Percentiles rank a stretch among this genome's conserved stretches.
Evolutionary conservation across 2,329 filamentous ascomycete species (phyloP).

Genomic region (Sporothrix globosa): DNA sequence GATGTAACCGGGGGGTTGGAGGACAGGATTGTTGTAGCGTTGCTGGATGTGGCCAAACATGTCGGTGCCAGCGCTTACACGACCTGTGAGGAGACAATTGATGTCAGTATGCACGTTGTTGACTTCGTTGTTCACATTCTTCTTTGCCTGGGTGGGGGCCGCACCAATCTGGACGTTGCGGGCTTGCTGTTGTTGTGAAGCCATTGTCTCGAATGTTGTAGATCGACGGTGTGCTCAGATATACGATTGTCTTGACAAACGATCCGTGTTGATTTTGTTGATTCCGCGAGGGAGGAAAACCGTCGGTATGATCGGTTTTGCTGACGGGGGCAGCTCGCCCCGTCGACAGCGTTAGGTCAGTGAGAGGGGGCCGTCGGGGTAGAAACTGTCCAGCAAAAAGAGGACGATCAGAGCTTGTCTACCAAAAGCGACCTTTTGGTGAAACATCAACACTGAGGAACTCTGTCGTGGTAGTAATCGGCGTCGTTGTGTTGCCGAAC

Average conservation of each 20-base stretch:
- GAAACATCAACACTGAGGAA: conserved; percentile 10
- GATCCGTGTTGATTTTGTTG: neutral
- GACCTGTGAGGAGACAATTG: neutral
- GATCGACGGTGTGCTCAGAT: no score
- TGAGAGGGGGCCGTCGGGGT: neutral
- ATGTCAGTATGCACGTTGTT: neutral
- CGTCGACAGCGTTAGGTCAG: conserved; percentile 17
- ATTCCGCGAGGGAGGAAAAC: neutral
- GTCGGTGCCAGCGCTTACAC: conserved; percentile 6
- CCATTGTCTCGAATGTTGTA: neutral
- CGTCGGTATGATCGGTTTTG: neutral
- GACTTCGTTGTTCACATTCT: neutral
- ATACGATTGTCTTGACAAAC: neutral
- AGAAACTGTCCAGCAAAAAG: conserved; percentile 2
- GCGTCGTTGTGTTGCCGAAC: neutral
- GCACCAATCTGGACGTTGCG: conserved; percentile 5
- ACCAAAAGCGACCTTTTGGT: neutral
- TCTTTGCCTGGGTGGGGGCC: neutral
- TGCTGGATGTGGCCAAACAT: conserved; percentile 1
- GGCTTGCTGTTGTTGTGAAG: conserved; percentile 12
- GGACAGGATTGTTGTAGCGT: neutral
- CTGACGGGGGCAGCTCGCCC: conserved; percentile 26
- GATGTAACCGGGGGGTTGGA: neutral
- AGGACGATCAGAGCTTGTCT: conserved; percentile 2
- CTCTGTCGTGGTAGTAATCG: neutral